A percentile compares a stretch with the other conserved stretches of the same genome.
These are phyloP conservation scores for Aureobasidium sp. DNA, from an alignment of 2,329 filamentous ascomycete genomes.

Conservation along the genomic window DNA sequence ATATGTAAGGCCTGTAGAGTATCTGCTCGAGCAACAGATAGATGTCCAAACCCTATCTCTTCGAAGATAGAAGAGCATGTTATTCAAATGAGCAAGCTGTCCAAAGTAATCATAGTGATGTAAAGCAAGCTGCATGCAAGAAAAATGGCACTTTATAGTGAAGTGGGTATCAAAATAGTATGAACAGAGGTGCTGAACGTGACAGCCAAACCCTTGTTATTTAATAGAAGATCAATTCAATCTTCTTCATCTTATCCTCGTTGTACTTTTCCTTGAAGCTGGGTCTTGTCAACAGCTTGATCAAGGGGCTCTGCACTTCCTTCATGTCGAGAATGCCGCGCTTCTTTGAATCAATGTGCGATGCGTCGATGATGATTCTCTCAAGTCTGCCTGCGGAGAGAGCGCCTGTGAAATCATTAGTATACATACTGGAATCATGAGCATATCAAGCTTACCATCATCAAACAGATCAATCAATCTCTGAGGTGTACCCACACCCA, in stretches of 20 bases:
- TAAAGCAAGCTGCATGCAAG: no score
- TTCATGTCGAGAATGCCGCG: conserved; percentile 95
- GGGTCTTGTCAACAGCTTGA: conserved; percentile 74
- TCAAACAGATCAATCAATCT: conserved; percentile 86
- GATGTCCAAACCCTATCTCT: background rate
- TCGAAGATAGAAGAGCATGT: background rate
- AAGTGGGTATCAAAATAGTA: conserved; percentile 8
- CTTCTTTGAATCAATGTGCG: conserved; percentile 96
- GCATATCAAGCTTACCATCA: conserved; percentile 63
- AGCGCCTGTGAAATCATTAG: conserved; percentile 58
- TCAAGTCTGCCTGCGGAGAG: conserved; percentile 77
- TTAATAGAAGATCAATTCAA: conserved; percentile 71
- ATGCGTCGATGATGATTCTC: conserved; percentile 89
- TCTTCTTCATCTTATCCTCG: conserved; percentile 54
- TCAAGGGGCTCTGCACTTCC: conserved; percentile 85
- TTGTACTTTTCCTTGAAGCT: conserved; percentile 77
- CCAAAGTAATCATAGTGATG: no score
- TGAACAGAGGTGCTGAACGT: background rate
- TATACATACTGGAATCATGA: conserved; percentile 14
- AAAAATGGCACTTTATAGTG: no score
- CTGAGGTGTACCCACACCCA: conserved; percentile 91
- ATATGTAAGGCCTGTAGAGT: background rate
- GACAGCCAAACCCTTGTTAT: background rate
- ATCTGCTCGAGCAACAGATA: background rate
- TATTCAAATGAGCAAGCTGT: no score